Conservation (phyloP, 1,139 yeast species). For the Scheffersomyces cryptocercus region DNA sequence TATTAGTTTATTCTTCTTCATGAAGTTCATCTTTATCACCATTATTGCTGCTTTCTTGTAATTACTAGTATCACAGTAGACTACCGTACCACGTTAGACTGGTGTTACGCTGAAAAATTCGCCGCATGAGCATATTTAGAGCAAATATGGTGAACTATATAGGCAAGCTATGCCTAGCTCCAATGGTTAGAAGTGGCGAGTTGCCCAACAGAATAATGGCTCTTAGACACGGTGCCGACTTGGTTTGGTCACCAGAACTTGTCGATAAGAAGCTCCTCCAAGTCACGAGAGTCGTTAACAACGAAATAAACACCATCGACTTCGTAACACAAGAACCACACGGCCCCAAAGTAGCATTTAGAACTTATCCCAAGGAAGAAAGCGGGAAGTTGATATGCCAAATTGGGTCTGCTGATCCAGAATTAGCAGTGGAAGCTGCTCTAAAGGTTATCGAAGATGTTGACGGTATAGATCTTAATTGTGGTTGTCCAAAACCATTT, state of each 20-base stretch:
- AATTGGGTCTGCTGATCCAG: conserved; percentile 84
- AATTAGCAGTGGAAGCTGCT: conserved; percentile 87
- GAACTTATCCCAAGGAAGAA: conserved; percentile 69
- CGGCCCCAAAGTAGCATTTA: conserved; percentile 55
- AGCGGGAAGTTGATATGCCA: conserved; percentile 74
- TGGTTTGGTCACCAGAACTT: conserved; percentile 96
- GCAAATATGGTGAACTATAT: conserved; percentile 23
- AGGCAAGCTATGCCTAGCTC: conserved; percentile 85
- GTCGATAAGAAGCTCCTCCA: conserved; percentile 79
- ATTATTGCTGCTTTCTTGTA: no score
- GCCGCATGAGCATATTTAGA: conserved; percentile 23
- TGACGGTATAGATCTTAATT: conserved; percentile 88
- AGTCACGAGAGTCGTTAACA: conserved; percentile 64
- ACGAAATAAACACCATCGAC: conserved; percentile 59
- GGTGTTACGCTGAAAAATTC: no score
- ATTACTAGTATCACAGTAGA: no score
- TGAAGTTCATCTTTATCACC: no score
- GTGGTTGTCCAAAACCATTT: conserved; percentile 95
- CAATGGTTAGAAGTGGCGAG: conserved; percentile 96
- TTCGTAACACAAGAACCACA: conserved; percentile 29
- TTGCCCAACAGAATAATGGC: conserved; percentile 84
- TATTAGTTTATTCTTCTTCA: no score
- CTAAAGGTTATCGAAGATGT: conserved; percentile 78
- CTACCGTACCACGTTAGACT: no score
- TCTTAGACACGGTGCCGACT: conserved; percentile 81